Conservation (phyloP, 2,329 filamentous ascomycete genomes). For the Xylogone sp. region DNA sequence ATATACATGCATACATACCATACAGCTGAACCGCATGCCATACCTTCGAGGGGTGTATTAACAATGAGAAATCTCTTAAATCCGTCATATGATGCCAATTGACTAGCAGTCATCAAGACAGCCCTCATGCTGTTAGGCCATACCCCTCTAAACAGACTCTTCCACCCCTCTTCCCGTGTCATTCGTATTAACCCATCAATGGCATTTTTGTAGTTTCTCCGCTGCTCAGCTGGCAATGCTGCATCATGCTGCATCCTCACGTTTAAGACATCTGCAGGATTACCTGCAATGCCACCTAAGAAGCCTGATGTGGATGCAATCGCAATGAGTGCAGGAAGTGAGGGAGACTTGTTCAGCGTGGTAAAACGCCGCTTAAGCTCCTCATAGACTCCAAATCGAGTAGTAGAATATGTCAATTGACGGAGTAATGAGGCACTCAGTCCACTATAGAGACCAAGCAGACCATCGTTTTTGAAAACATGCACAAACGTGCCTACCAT, state of each 20-base stretch:
- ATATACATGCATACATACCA: too few relatives aligned
- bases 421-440: conserved; percentile 89
- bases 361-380: conserved; percentile 74
- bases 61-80: conserved; percentile 70
- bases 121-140: conserved; percentile 79
- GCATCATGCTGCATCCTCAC: conserved; percentile 97
- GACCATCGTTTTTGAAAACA: conserved; percentile 71
- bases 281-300: conserved; percentile 83
- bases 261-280: conserved; percentile 94
- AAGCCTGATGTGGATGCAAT: conserved; percentile 84
- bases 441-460: conserved; percentile 83
- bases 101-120: conserved; percentile 82
- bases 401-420: conserved; percentile 94
- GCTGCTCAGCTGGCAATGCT: conserved; percentile 66
- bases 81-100: conserved; percentile 79
- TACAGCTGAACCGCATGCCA: conserved; percentile 23
- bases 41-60: conserved; percentile 53
- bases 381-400: conserved; percentile 95
- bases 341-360: conserved; percentile 49
- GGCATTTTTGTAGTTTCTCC: conserved; percentile 86
- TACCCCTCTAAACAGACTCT: conserved; percentile 77
- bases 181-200: conserved; percentile 83
- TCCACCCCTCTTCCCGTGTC: conserved; percentile 76
- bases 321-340: conserved; percentile 72
- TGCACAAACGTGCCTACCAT: conserved; percentile 86